A percentile compares a stretch with the other conserved stretches of the same genome.
These are phyloP conservation scores for Cordyceps farinosa DNA, from an alignment of 2,329 filamentous ascomycete species.

Conservation along the genomic window DNA sequence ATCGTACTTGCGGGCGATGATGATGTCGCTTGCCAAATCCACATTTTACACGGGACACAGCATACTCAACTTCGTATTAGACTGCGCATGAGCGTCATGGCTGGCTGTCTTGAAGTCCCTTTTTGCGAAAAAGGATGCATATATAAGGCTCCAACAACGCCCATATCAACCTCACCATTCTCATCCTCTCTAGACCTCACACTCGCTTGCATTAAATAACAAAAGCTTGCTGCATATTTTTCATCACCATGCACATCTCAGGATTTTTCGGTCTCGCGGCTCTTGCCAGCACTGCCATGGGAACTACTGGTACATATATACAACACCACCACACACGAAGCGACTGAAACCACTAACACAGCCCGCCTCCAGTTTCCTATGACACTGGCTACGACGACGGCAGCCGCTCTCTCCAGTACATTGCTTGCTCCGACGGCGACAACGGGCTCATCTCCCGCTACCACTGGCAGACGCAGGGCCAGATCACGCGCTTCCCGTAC, in stretches of 20 bases:
- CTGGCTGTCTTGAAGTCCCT: background rate
- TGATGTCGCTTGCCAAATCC: slow-evolving; percentile 8
- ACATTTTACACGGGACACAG: background rate
- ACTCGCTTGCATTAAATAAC: background rate
- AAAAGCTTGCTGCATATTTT: background rate
- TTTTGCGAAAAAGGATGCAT: background rate
- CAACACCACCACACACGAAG: background rate
- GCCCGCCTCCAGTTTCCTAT: slow-evolving; percentile 56
- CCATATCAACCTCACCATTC: background rate
- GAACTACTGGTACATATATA: background rate
- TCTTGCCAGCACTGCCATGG: slow-evolving; percentile 31
- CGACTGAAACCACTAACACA: background rate
- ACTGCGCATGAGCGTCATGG: background rate
- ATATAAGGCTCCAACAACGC: background rate
- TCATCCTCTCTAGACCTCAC: background rate
- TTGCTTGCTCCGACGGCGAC: slow-evolving; percentile 64
- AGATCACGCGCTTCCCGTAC: slow-evolving; percentile 49
- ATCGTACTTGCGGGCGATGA: background rate
- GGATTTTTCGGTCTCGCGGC: slow-evolving; percentile 38
- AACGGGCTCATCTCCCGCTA: slow-evolving; percentile 64
- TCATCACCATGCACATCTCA: slow-evolving; percentile 40
- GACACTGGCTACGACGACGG: slow-evolving; percentile 67
- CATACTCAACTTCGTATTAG: background rate
- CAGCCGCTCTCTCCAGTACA: slow-evolving; percentile 48
- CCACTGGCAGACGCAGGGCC: slow-evolving; percentile 54